A percentile compares a stretch with the other conserved stretches of the same genome.
Conservation (phyloP, 2,329 filamentous ascomycete species). For the Mycosphaerella sp. region DNA sequence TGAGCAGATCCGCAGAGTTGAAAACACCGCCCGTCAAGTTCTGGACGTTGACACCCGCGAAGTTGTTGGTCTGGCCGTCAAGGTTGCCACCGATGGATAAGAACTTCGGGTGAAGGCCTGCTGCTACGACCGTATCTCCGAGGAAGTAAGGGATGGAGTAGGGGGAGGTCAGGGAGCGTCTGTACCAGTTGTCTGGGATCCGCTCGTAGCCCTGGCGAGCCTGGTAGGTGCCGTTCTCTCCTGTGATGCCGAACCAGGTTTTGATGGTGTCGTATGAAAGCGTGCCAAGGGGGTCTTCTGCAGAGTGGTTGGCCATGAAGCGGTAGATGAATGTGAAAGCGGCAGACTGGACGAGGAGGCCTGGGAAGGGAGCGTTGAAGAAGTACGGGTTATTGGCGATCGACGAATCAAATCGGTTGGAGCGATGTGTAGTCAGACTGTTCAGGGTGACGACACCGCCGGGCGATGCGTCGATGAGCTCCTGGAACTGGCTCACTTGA, state of each 20-base stretch:
- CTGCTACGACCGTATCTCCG: slow-evolving; percentile 19
- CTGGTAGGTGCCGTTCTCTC: slow-evolving; percentile 19
- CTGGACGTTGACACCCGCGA: slow-evolving; percentile 33
- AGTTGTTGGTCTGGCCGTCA: slow-evolving; percentile 34
- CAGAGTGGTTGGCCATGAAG: slow-evolving; percentile 30
- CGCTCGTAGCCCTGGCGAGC: slow-evolving; percentile 23
- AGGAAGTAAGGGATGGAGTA: slow-evolving; percentile 33
- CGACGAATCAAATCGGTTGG: slow-evolving; percentile 19
- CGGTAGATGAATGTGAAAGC: slow-evolving; percentile 28
- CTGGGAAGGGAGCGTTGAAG: slow-evolving; percentile 11
- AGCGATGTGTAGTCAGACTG: slow-evolving; percentile 16
- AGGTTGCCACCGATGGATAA: slow-evolving; percentile 34
- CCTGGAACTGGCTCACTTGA: slow-evolving; percentile 26
- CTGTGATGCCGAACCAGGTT: slow-evolving; percentile 25
- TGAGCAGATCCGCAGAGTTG: slow-evolving; percentile 31
- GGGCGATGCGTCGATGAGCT: slow-evolving; percentile 25
- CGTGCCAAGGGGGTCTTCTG: slow-evolving; percentile 20
- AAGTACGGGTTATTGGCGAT: slow-evolving; percentile 33
- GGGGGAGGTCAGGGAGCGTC: slow-evolving; percentile 24
- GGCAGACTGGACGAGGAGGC: slow-evolving; percentile 20
- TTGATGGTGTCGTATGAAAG: slow-evolving; percentile 21
- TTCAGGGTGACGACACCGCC: slow-evolving; percentile 20
- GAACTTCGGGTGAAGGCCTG: slow-evolving; percentile 31
- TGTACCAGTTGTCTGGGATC: slow-evolving; percentile 30
- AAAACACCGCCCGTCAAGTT: slow-evolving; percentile 40